Conservation (phyloP, 73 alveolate genomes). For the Blepharisma stoltei region DNA sequence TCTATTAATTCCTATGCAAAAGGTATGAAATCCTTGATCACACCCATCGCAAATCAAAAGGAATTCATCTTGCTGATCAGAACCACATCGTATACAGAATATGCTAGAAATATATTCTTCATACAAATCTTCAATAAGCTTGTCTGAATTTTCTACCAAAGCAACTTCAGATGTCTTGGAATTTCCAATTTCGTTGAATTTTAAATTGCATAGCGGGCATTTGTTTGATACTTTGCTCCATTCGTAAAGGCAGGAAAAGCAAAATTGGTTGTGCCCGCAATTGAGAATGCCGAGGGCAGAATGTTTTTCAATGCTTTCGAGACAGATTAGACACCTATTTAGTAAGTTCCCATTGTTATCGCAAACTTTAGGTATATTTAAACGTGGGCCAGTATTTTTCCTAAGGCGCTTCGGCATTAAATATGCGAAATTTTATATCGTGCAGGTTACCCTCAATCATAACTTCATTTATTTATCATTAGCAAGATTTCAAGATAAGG, state of each 20-base stretch:
- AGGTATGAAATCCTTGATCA: conserved; percentile 19
- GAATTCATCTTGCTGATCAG: not conserved
- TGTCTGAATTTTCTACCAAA: no score
- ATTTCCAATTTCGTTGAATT: not conserved
- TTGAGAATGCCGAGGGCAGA: not conserved
- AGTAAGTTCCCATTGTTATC: no score
- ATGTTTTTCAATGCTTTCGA: no score
- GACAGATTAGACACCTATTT: no score
- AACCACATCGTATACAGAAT: not conserved
- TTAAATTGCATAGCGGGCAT: conserved; percentile 1
- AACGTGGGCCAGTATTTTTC: no score
- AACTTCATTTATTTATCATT: no score
- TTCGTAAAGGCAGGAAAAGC: not conserved
- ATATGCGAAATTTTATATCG: no score
- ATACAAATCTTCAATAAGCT: not conserved
- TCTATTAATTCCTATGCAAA: not conserved
- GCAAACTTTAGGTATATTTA: no score
- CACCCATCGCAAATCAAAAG: conserved; percentile 1
- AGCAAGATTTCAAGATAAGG: no score
- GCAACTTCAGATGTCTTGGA: no score
- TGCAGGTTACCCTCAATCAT: no score
- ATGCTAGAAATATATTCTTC: not conserved
- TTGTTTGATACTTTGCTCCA: conserved; percentile 16
- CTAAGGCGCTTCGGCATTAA: no score
- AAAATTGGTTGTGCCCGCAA: conserved; percentile 15